phyloP scores from a whole-genome alignment of 306 rosid species.

The Sphenostylis stenocarpa region DNA sequence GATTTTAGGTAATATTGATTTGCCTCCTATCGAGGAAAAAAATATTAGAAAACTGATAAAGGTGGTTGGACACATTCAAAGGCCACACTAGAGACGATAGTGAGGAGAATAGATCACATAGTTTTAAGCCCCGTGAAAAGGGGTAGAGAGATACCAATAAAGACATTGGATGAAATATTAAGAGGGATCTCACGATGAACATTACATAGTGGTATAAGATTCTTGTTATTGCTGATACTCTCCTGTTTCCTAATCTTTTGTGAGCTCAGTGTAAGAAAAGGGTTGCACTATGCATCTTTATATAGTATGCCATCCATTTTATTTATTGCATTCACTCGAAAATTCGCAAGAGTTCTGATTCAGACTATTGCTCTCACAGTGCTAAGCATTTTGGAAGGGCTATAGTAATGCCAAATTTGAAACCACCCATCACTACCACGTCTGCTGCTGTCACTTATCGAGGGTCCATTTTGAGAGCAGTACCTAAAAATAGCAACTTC shows the following conservation, averaged over 20 bases:
- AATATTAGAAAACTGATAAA: not conserved
- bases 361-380: conserved; percentile 40
- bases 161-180: not conserved
- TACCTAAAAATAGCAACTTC: conserved; percentile 65
- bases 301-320: not conserved
- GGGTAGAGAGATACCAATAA: not conserved
- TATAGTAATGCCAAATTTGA: conserved; percentile 93
- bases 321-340: not conserved
- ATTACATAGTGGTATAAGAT: not conserved
- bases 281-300: not conserved
- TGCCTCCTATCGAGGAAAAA: not conserved
- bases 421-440: conserved; percentile 74
- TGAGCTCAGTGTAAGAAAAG: not conserved
- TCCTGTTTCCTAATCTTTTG: not conserved
- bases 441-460: conserved; percentile 70
- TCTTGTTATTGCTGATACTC: not conserved
- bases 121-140: not conserved
- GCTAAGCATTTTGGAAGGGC: conserved; percentile 82
- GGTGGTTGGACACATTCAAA: not conserved
- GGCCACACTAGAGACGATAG: not conserved
- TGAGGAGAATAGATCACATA: too few species aligned
- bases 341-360: not conserved
- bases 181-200: not conserved
- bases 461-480: conserved; percentile 71
- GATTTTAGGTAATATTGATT: not conserved